These are phyloP conservation scores for Bertia moriformis DNA, from an alignment of 2,329 filamentous ascomycete genomes.

Conservation along the genomic window DNA sequence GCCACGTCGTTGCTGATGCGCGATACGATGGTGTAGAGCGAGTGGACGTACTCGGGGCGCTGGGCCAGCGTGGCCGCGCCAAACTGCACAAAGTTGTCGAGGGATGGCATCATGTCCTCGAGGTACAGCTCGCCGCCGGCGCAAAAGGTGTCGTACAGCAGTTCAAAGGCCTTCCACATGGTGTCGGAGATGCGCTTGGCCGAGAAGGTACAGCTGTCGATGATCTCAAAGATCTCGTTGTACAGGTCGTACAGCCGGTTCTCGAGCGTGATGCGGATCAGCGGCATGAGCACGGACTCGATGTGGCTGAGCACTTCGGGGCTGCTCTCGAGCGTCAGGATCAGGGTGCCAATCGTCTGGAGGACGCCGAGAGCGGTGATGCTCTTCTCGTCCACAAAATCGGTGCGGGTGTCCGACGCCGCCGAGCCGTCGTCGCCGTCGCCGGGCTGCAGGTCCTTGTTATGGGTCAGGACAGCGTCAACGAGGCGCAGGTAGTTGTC, in stretches of 20 bases:
- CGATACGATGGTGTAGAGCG: conserved; percentile 82
- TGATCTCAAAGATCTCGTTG: conserved; percentile 97
- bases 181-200: conserved; percentile 88
- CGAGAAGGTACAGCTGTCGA: conserved; percentile 96
- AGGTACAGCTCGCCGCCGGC: conserved; percentile 91
- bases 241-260: conserved; percentile 97
- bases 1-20: conserved; percentile 90
- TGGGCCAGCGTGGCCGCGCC: conserved; percentile 67
- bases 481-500: conserved; percentile 94
- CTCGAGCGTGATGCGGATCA: conserved; percentile 87
- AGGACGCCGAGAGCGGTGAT: conserved; percentile 92
- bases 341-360: conserved; percentile 93
- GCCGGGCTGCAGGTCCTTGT: conserved; percentile 59
- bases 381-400: conserved; percentile 94
- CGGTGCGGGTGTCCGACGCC: no score
- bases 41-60: conserved; percentile 74
- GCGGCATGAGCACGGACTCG: conserved; percentile 89
- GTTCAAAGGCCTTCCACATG: conserved; percentile 97
- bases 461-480: conserved; percentile 77
- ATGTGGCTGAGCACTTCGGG: conserved; percentile 89
- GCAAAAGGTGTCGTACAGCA: conserved; percentile 94
- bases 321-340: conserved; percentile 90
- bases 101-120: conserved; percentile 93
- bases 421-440: no score
- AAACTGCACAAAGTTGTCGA: conserved; percentile 96